Conservation (phyloP, 2,329 filamentous ascomycete species). For the Metarhizium brunneum region DNA sequence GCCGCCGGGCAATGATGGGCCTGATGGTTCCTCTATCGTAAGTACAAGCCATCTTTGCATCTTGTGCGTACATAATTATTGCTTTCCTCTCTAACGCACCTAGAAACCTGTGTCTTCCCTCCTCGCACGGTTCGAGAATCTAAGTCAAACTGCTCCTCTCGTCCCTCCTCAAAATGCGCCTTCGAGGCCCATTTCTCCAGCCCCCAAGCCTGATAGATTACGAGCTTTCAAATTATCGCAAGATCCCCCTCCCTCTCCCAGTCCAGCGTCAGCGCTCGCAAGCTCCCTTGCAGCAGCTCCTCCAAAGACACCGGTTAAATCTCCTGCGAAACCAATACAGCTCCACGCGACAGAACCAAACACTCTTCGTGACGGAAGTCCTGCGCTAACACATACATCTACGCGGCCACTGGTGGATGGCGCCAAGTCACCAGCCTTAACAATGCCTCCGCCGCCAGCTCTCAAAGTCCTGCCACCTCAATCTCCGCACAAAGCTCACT, state of each 20-base stretch:
- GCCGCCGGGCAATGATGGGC: conserved; percentile 38
- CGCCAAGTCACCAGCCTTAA: conserved; percentile 14
- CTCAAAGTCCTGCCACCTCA: conserved; percentile 62
- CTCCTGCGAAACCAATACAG: conserved; percentile 18
- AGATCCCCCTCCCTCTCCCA: conserved; percentile 16
- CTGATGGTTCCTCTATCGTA: conserved; percentile 70
- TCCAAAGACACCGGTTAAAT: conserved; percentile 7
- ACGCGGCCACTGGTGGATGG: conserved; percentile 13
- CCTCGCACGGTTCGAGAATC: conserved; percentile 72
- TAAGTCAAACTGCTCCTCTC: conserved; percentile 26
- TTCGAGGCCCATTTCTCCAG: conserved; percentile 27
- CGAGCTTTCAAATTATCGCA: conserved; percentile 30
- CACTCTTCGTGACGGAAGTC: conserved; percentile 13
- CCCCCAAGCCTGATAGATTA: conserved; percentile 33
- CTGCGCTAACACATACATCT: conserved; percentile 14
- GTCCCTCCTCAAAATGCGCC: conserved; percentile 13
- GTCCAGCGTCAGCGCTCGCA: not conserved
- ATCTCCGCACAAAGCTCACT: conserved; percentile 50
- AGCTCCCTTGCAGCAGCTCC: not conserved
- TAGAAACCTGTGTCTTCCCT: conserved; percentile 77
- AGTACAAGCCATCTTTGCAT: conserved; percentile 18
- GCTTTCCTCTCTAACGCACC: not conserved
- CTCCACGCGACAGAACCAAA: conserved; percentile 9
- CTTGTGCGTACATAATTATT: not conserved
- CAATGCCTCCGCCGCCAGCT: conserved; percentile 49